Evolutionary conservation across 257 asterid genomes (phyloP).

Genomic region (Nyctanthes arbortristis): DNA sequence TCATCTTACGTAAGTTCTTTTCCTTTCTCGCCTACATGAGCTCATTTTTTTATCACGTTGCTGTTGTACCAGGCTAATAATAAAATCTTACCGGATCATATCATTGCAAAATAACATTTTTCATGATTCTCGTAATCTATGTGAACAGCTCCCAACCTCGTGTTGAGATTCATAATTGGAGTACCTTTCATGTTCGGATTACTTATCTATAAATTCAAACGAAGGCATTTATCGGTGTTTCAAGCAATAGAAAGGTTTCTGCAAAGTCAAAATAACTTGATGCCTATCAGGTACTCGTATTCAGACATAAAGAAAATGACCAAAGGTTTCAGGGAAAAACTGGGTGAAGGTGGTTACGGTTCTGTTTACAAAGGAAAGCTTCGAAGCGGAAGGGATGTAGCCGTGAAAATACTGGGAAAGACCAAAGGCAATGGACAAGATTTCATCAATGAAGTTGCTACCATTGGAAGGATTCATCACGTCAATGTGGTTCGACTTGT

Average conservation of each 20-base stretch:
- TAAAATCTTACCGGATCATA: background rate
- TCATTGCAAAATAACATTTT: background rate
- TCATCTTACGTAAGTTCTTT: too few species aligned
- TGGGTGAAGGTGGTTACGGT: slow-evolving; percentile 40
- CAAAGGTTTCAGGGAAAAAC: slow-evolving; percentile 26
- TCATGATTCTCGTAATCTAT: slow-evolving; percentile 2
- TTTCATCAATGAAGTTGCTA: slow-evolving; percentile 39
- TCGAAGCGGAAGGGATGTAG: slow-evolving; percentile 29
- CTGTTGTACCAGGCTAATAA: too few species aligned
- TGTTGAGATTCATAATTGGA: slow-evolving; percentile 21
- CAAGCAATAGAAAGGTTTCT: slow-evolving; percentile 28
- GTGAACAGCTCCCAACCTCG: background rate
- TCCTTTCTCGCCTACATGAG: too few species aligned
- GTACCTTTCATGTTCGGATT: slow-evolving; percentile 19
- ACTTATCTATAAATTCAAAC: slow-evolving; percentile 25
- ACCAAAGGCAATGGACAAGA: slow-evolving; percentile 29
- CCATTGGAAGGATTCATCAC: slow-evolving; percentile 43
- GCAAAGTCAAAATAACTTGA: slow-evolving; percentile 24
- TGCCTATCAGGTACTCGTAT: slow-evolving; percentile 37
- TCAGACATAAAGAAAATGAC: slow-evolving; percentile 32
- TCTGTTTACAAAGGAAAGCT: slow-evolving; percentile 38
- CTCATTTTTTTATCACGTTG: too few species aligned
- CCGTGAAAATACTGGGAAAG: slow-evolving; percentile 31
- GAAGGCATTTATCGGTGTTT: slow-evolving; percentile 28
- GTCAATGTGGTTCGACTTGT: slow-evolving; percentile 37